phyloP scores from a whole-genome alignment of 2,329 filamentous ascomycete genomes.

The Didymella arachidicola region DNA sequence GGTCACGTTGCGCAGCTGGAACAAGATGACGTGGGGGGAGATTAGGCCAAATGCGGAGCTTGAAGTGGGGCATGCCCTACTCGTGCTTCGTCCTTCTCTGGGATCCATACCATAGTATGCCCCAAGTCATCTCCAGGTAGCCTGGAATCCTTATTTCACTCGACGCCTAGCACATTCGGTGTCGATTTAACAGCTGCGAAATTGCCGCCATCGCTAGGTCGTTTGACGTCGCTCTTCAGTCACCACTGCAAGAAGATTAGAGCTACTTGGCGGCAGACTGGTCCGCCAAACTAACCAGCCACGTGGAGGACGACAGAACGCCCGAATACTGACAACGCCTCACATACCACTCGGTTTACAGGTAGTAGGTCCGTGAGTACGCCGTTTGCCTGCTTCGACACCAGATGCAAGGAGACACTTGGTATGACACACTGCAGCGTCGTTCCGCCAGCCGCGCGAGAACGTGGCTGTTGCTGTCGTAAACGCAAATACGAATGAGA shows the following conservation, averaged over 20 bases:
- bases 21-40: background rate
- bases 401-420: background rate
- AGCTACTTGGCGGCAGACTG: background rate
- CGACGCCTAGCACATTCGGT: too few relatives aligned
- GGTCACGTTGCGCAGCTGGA: conserved; percentile 6
- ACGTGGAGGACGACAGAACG: background rate
- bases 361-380: background rate
- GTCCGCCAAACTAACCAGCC: background rate
- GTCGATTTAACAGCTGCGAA: too few relatives aligned
- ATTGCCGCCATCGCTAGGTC: too few relatives aligned
- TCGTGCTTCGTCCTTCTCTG: background rate
- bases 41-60: background rate
- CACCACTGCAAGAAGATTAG: background rate
- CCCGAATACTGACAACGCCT: background rate
- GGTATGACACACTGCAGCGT: background rate
- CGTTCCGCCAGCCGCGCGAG: background rate
- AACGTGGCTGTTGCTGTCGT: background rate
- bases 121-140: too few relatives aligned
- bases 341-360: background rate
- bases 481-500: background rate
- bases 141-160: too few relatives aligned
- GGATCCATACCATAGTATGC: background rate
- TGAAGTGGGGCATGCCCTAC: conserved; percentile 1
- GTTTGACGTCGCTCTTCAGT: too few relatives aligned
- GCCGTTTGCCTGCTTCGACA: background rate